Evolutionary conservation across 2,329 filamentous ascomycete genomes (phyloP).

Genomic region (Fusarium fracticaudum): DNA sequence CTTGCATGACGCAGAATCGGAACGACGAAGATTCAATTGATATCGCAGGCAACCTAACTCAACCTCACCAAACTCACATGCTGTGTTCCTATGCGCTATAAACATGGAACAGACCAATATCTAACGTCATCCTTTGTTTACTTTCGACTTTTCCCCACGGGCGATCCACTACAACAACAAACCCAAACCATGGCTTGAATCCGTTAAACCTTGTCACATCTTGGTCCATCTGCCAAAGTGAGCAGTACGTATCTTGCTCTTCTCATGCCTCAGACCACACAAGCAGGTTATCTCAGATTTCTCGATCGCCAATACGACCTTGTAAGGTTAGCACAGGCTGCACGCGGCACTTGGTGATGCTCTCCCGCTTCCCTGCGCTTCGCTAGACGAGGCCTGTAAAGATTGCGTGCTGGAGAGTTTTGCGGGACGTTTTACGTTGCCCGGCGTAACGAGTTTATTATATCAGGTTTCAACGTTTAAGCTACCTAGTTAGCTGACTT

Average conservation of each 20-base stretch:
- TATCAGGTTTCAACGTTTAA: constrained; percentile 14
- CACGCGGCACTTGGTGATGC: constrained; percentile 21
- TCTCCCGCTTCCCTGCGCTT: constrained; percentile 27
- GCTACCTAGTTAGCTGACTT: constrained; percentile 13
- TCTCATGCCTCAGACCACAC: constrained; percentile 16
- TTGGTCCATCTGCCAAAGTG: background rate
- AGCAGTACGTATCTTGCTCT: constrained; percentile 2
- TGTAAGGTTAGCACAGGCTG: constrained; percentile 6
- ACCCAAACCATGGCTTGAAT: constrained; percentile 13
- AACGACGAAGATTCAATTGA: constrained; percentile 1
- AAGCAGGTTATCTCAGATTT: constrained; percentile 16
- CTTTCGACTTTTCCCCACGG: constrained; percentile 29
- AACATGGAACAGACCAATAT: constrained; percentile 23
- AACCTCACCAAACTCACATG: background rate
- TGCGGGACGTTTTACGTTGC: constrained; percentile 23
- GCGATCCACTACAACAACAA: constrained; percentile 28
- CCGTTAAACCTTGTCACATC: constrained; percentile 23
- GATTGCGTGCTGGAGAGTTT: constrained; percentile 15
- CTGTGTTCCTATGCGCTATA: constrained; percentile 24
- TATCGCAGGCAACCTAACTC: background rate
- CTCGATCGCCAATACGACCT: constrained; percentile 22
- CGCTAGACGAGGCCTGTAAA: constrained; percentile 3
- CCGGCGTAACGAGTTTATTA: constrained; percentile 31
- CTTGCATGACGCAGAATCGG: constrained; percentile 19
- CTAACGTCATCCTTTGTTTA: constrained; percentile 42